These are phyloP conservation scores for Paramicrosporidium saccamoebae DNA, from an alignment of 371 early-diverging fungal species.

Conservation along the genomic window DNA sequence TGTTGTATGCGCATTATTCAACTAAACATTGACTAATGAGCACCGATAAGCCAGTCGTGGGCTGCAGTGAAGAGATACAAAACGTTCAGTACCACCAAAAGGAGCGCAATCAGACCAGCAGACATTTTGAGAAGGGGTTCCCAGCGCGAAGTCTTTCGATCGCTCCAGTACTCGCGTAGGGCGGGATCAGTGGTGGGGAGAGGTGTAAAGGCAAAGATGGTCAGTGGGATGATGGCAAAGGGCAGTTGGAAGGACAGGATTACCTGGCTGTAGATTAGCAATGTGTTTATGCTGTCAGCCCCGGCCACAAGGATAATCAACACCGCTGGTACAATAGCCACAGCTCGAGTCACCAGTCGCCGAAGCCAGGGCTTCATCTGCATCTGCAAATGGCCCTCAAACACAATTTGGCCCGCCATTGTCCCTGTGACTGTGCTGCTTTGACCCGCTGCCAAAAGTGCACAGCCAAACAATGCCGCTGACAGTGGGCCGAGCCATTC, in stretches of 20 bases:
- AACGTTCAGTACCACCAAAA: too few relatives aligned
- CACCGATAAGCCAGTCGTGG: too few relatives aligned
- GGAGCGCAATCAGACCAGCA: too few relatives aligned
- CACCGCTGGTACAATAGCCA: slow-evolving; percentile 28
- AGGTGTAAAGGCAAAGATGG: too few relatives aligned
- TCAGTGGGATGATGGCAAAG: slow-evolving; percentile 25
- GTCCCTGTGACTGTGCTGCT: slow-evolving; percentile 37
- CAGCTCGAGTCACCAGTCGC: slow-evolving; percentile 17
- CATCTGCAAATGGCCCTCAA: slow-evolving; percentile 26
- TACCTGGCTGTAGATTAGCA: slow-evolving; percentile 27
- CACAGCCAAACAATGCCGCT: slow-evolving; percentile 16
- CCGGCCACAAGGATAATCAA: slow-evolving; percentile 18
- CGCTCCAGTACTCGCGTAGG: too few relatives aligned
- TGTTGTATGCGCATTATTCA: too few relatives aligned
- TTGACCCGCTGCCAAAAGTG: slow-evolving; percentile 31
- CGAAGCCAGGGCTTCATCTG: slow-evolving; percentile 22
- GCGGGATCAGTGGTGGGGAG: too few relatives aligned
- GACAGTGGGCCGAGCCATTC: slow-evolving; percentile 12
- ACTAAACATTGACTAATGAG: too few relatives aligned
- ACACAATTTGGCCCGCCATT: slow-evolving; percentile 31
- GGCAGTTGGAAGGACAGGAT: slow-evolving; percentile 33
- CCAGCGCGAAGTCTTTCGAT: too few relatives aligned
- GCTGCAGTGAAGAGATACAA: too few relatives aligned
- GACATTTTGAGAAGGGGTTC: too few relatives aligned
- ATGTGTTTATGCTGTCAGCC: slow-evolving; percentile 17